Base-by-base conservation (phyloP, 78 protist species). In the Andalucia godoyi region DNA sequence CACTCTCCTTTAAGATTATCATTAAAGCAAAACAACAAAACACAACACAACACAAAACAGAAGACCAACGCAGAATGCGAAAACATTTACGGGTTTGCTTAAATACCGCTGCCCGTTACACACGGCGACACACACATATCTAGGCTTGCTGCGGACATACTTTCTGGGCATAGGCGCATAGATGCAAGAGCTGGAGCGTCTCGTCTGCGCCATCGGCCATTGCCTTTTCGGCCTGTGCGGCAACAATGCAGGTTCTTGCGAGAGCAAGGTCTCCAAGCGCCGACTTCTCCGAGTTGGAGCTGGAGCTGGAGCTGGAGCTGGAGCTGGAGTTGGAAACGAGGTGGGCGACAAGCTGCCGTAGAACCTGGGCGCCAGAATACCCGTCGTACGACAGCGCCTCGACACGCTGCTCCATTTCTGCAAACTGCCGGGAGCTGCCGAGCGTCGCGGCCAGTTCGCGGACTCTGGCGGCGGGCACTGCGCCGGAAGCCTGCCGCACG, bases 181-280 rank as follows among this genome's bases (percentile, higher is more conserved):
- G 30, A 38, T 66, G 63, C 13, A 80, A 39, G 36, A 89, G 45
- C 75, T 89, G 95, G 25, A 90, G 50, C 49, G 63, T 50, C 25
- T 90, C 95, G 49, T 83, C 81, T 27, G 90, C 83, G 18, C 95
- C 93, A 64, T 90, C 95, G 3, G 32, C 33, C 7, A 88, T 41
- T 32, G 45, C 50, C 70, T 77, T 85, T 47, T 88, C 94, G 1
- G 61, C 68, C 23, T 45, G 34, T 6, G 86, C 89, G 29, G 75
- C 25, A 43, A 39, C 67, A 52, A 70, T 50, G 10, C 76, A 8
- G 12, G 84, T 55, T 4, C 27, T 15, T 13, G 87, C 70, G 67
- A 76, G 83, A 34, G 41, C 65, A 25, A 36, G 17, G 41, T 79
- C 39, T 3, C 23, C 0, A 9, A 74, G 33, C 54, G n/a, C 6